These are phyloP conservation scores for Hypoxylon rickii DNA, from an alignment of 495 filamentous ascomycete species.

Conservation along the genomic window DNA sequence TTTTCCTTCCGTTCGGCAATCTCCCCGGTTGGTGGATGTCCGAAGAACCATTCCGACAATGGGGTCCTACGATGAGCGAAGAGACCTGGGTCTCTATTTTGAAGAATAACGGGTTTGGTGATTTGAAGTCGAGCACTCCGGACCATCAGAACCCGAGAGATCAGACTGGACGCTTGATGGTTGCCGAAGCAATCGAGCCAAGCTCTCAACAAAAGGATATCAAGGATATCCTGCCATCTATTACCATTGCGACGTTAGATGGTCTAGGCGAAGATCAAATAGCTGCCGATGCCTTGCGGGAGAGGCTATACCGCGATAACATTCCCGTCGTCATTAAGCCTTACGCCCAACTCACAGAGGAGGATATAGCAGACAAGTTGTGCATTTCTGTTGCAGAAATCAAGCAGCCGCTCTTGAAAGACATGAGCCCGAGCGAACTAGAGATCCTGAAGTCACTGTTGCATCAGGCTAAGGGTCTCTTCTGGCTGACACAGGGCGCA, in stretches of 20 bases:
- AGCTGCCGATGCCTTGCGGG: background rate
- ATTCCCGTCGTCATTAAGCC: background rate
- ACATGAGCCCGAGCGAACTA: slow-evolving; percentile 27
- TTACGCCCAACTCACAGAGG: background rate
- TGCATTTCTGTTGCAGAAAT: slow-evolving; percentile 45
- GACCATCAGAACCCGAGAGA: slow-evolving; percentile 1
- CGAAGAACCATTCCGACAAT: slow-evolving; percentile 12
- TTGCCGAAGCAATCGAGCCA: background rate
- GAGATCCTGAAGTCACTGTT: slow-evolving; percentile 37
- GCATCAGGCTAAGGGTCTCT: slow-evolving; percentile 39
- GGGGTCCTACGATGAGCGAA: slow-evolving; percentile 13
- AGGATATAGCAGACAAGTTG: slow-evolving; percentile 14
- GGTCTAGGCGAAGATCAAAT: background rate
- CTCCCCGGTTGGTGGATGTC: slow-evolving; percentile 43
- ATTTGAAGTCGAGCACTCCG: slow-evolving; percentile 29
- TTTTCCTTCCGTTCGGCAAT: slow-evolving; percentile 40
- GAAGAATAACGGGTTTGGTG: slow-evolving; percentile 35
- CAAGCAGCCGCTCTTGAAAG: slow-evolving; percentile 35
- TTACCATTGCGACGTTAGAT: background rate
- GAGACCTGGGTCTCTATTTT: slow-evolving; percentile 42
- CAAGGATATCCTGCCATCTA: background rate
- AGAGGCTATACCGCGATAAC: background rate
- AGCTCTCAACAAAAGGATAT: background rate
- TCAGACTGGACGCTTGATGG: background rate
- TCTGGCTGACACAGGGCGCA: slow-evolving; percentile 59